Base-by-base conservation (phyloP, 2,329 filamentous ascomycete genomes). In the Nigrospora osmanthi region DNA sequence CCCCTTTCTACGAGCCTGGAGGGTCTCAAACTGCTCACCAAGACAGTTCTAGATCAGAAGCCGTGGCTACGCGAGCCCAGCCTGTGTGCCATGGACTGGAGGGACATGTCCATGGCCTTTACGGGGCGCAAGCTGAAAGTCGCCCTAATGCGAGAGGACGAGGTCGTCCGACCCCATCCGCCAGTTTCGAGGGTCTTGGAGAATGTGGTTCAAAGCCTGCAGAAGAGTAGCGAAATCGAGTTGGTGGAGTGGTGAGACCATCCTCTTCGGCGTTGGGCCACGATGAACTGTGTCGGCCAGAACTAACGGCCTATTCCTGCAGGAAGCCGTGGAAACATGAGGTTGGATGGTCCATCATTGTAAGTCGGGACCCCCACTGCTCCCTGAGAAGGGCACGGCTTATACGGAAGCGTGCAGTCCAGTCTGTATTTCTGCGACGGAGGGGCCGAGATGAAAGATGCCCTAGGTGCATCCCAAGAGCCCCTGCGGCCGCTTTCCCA, bases 401-500 rank as follows among this genome's bases (percentile, higher is more conserved):
- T 4, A 41, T 15, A 41, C 11, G 5, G 15, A 28, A 28, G 23
- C 23, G 3, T 23, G 35, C 38, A 63, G 57, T 51, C 66, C 2
- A 62, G 58, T 3, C 54, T 80, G 1, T 83, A 83, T 57, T 85
- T 78, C 59, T 61, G 70, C 1, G 82, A 86, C 51, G 81, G 78
- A 30, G 81, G 71, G 1, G 62, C 67, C n/a, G 72, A 78, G 47
- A 73, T 75, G 30, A 59, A 61, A 1, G 68, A 66, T 2, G 68
- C 72, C 0, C 66, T 85, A 3, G 64, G 70, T 2, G 64, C 67
- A 1, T 73, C 73, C 0, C 75, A 73, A 1, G 81, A 86, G 54
- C 79, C 81, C 0, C 66, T 71, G 54, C 62, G 74, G 1, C 79
- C 81, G 0, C 62, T 85, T 1, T 73, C 77, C 0, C 67, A 76